Evolutionary conservation across 2,329 filamentous ascomycete genomes (phyloP), one percentile per base, ranked within the genome.

Genomic region (Hypomyces perniciosus): DNA sequence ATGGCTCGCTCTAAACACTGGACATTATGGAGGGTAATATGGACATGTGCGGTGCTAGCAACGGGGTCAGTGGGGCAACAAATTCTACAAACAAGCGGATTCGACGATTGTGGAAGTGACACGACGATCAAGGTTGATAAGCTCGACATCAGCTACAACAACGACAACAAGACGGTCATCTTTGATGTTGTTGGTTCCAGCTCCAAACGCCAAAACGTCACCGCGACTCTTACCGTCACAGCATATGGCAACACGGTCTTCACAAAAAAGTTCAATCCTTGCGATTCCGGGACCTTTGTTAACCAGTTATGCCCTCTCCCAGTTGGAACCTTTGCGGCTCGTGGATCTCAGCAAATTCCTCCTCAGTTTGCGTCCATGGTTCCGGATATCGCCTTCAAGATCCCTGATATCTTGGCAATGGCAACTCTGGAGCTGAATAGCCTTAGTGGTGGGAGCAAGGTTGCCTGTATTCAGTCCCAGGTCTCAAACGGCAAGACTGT

Each of bases 401-500:
- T 99, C 31, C 93, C 93, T 45, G 91, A 99, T 65, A 86, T 99
- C 59, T 85, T 92, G 50, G 92, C 92, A 35, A 72, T 85, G 61
- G 93, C 91, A 33, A 93, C 84, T 41, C 73, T 99, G 56, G 73
- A 89, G 64, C 78, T 99, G 42, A 83, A 78, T 53, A 72, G 81
- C 4, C 69, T 81, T 37, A 80, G 85, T 31, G 74, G 72, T 4
- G 77, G 76, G 37, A 62, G 78, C 33, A 76, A 85, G 39, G 78
- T 96, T 7, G 91, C 90, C 26, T 99, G 93, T 68, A 84, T 97
- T 46, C 74, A 86, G 60, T 90, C 91, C 0, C 74, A 81, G 39
- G 84, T 99, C 51, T 82, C 80, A 57, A 99, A 99, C 66, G 92
- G 91, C 60, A 95, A 95, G 72, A 88, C 90, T 1, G 80, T 86